Evolutionary conservation across 2,329 filamentous ascomycete genomes (phyloP), one percentile per base, ranked within the genome.

Genomic region (Coccinonectria pachysandricola): DNA sequence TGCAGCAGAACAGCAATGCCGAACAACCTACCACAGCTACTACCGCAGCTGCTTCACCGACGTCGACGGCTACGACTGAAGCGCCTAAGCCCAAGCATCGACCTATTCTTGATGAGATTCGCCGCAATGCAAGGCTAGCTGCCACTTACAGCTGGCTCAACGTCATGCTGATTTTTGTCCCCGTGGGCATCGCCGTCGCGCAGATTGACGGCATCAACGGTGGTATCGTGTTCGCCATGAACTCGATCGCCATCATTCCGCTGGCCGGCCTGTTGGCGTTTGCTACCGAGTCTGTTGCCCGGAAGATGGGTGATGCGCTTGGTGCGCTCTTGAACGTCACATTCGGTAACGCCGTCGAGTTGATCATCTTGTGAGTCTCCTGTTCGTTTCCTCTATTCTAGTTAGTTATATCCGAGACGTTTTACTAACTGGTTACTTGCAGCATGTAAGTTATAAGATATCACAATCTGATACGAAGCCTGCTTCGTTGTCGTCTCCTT

Each of bases 121-220:
- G 65, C 39, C 60, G 63, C 33, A 58, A 57, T 12, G 56, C 59
- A 37, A 56, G 60, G 46, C 71, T 76, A 50, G 56, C 65, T 39
- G 66, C 87, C 36, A 67, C 75, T 21, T 73, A 82, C 49, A 85
- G 76, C 60, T 85, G 78, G 71, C 62, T 88, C 59, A 88, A 91
- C 50, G 45, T 84, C 28, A 61, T 88, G 40, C 62, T 88, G 36
- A 56, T 87, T 28, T 86, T 86, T 47, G 82, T 88, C 15, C 83
- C 82, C 6, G 64, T 82, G 27, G 83, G 82, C 42, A 87, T 91
- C 44, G 65, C 66, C 32, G 65, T 75, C 30, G 64, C 79, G 30
- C 59, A 67, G 29, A 51, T 73, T 15, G 47, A 55, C 7, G 59
- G 62, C 34, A 46, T 73, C 28, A 64, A 64, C 28, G 68, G 75